Evolutionary conservation across 225 moss, liverwort and hornwort genomes (phyloP), one percentile per base, ranked within the genome.

Genomic region (Antitrichia curtipendula): DNA sequence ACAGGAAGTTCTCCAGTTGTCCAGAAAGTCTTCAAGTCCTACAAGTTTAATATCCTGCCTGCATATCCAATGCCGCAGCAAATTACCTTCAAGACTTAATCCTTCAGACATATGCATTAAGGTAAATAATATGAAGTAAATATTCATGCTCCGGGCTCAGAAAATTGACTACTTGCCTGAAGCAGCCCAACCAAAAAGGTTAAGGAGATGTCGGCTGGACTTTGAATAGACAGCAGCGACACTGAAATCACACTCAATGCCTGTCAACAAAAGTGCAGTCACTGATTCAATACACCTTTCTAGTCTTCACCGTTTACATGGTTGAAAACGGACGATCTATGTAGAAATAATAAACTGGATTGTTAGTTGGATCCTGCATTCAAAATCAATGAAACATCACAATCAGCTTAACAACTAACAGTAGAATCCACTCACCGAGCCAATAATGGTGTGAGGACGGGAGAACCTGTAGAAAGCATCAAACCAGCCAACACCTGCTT

Each of bases 381-480:
- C n/a, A 62, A 81, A 69, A 49, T 56, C 70, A 53, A 65, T 61
- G 38, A 82, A 57, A 59, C 50, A 60, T 69, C 65, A 38, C 56
- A 84, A 86, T 57, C 63, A 66, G 40, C 41, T 52, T 45, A 68
- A 73, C 19, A 86, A n/a, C 60, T 23, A 31, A 56, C 13, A 83
- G 41, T 54, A 84, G 47, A 87, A 87, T 75, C 41, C 81, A 86
- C 91, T 92, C 60, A 92, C 91, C 43, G 97, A 95, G 85, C 97
- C 96, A 62, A 96, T 93, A 80, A 96, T 94, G 34, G 97, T 98
- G 85, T 98, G 96, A 81, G 97, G 97, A 88, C 96, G 94, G 60
- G 95, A 93, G 83, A 98, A 98, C 80, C 95, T 94, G 89, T 94
- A 92, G 83, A 98, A 94, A 68, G 95, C 95, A 85, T 95, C 95